These are phyloP conservation scores for Mycena haematopus DNA, from an alignment of 768 basidiomycete genomes.

Conservation along the genomic window DNA sequence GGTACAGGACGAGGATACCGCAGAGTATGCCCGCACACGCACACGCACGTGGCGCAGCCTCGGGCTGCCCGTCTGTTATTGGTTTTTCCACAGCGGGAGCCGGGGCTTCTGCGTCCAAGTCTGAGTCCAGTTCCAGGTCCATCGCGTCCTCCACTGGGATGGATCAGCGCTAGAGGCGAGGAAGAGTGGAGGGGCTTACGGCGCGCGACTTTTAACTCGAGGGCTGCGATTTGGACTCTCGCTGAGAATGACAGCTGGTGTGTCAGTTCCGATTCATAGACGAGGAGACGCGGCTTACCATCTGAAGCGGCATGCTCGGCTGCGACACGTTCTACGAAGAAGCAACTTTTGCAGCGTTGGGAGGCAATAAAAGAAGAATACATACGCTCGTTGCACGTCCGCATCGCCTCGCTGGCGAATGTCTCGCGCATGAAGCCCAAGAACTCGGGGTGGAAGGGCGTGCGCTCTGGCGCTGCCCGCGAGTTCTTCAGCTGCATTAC, in stretches of 20 bases:
- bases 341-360: background rate
- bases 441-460: constrained; percentile 16
- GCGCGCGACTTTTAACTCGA: background rate
- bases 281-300: background rate
- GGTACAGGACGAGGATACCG: background rate
- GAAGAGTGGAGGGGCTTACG: background rate
- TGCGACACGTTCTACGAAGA: constrained; percentile 4
- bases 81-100: background rate
- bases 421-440: constrained; percentile 15
- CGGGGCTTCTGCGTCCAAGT: too few relatives aligned
- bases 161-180: background rate
- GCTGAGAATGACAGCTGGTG: background rate
- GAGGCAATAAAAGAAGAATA: background rate
- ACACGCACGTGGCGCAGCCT: background rate
- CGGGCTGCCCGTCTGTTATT: background rate
- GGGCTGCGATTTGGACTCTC: background rate
- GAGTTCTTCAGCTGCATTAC: background rate
- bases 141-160: background rate
- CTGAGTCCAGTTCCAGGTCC: background rate
- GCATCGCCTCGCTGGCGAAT: constrained; percentile 11
- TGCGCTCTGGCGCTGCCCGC: background rate
- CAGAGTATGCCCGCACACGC: too few relatives aligned
- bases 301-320: constrained; percentile 5
- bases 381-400: constrained; percentile 9
- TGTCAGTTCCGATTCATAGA: background rate